Evolutionary conservation across 2,329 filamentous ascomycete genomes (phyloP).

Genomic region (Alternaria conjuncta): DNA sequence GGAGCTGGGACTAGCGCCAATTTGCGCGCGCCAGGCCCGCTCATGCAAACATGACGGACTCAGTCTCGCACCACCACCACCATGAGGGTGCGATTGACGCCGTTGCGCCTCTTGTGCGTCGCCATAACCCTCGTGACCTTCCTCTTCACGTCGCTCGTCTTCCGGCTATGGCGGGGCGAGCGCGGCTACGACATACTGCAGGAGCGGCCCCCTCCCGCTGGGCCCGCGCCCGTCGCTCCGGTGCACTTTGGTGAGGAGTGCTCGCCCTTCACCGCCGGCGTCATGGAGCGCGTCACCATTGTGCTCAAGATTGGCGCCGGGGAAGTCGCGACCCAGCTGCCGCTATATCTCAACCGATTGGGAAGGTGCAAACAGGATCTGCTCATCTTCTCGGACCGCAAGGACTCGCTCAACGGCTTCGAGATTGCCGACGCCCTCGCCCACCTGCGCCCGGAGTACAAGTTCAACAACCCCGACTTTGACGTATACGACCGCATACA

Average conservation of each 20-base stretch:
- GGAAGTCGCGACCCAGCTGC: constrained; percentile 63
- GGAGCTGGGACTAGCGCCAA: constrained; percentile 9
- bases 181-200: constrained; percentile 42
- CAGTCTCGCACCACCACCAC: constrained; percentile 25
- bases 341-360: constrained; percentile 61
- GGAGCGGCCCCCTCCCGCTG: constrained; percentile 31
- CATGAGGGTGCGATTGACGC: constrained; percentile 47
- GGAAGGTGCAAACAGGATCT: constrained; percentile 63
- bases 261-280: constrained; percentile 40
- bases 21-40: constrained; percentile 10
- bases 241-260: constrained; percentile 40
- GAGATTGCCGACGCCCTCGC: constrained; percentile 57
- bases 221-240: constrained; percentile 23
- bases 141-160: constrained; percentile 29
- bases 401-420: constrained; percentile 58
- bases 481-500: constrained; percentile 58
- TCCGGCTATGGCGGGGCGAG: constrained; percentile 31
- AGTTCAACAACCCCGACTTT: constrained; percentile 57
- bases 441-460: constrained; percentile 51
- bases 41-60: constrained; percentile 19
- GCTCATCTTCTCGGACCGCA: constrained; percentile 65
- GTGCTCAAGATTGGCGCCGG: constrained; percentile 65
- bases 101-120: constrained; percentile 42
- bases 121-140: constrained; percentile 31
- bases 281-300: constrained; percentile 58